Evolutionary conservation across 140 eudicot genomes (phyloP).

Genomic region (Erigeron philadelphicus): DNA sequence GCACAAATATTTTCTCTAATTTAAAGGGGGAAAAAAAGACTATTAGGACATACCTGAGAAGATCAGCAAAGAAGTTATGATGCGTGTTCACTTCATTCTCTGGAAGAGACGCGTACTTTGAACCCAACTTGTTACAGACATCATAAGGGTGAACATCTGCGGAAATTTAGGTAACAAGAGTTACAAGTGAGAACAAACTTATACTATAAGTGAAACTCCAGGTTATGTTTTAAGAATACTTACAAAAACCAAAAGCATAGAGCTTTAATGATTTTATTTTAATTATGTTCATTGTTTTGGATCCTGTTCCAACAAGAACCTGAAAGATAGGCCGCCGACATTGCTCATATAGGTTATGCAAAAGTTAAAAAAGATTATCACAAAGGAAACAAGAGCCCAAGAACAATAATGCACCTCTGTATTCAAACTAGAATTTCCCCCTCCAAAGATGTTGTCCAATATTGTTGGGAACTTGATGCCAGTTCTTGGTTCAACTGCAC

Average conservation of each 20-base stretch:
- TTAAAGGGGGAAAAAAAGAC: not conserved
- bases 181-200: constrained; percentile 18
- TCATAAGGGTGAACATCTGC: constrained; percentile 86
- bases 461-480: constrained; percentile 83
- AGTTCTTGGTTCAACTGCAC: constrained; percentile 67
- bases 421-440: constrained; percentile 39
- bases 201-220: constrained; percentile 1
- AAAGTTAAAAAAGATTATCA: not conserved
- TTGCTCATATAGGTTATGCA: constrained; percentile 11
- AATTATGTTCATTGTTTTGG: constrained; percentile 67
- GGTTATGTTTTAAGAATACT: constrained; percentile 35
- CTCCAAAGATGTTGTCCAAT: constrained; percentile 45
- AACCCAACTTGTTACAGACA: constrained; percentile 80
- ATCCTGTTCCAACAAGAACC: constrained; percentile 99
- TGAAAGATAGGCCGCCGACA: constrained; percentile 24
- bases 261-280: constrained; percentile 74
- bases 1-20: no score
- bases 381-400: constrained; percentile 6
- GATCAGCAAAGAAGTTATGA: constrained; percentile 59
- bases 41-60: constrained; percentile 55
- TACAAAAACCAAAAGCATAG: constrained; percentile 94
- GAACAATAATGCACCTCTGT: constrained; percentile 55
- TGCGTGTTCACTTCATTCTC: constrained; percentile 47
- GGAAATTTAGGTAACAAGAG: constrained; percentile 6
- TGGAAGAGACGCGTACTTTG: constrained; percentile 64